phyloP scores from a whole-genome alignment of 139 green algal species.

The Chlorella vulgaris region DNA sequence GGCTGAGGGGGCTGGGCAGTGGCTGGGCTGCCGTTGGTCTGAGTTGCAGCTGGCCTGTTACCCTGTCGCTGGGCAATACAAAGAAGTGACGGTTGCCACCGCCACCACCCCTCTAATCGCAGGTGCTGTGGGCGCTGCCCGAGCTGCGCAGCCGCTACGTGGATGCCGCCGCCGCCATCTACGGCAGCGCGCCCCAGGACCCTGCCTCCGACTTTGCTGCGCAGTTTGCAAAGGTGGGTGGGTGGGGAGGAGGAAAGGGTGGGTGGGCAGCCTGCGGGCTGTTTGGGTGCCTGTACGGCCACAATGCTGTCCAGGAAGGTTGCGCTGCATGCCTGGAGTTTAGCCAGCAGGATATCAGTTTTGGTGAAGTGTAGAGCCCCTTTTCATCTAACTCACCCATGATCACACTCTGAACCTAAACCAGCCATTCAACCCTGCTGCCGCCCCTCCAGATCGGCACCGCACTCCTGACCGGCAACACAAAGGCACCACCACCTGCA shows the following conservation, averaged over 20 bases:
- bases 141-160: slow-evolving; percentile 73
- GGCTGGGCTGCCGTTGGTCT: too few species aligned
- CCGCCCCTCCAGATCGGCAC: background rate
- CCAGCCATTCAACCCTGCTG: background rate
- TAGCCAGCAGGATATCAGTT: too few species aligned
- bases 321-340: too few species aligned
- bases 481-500: background rate
- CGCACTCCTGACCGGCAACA: background rate
- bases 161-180: slow-evolving; percentile 45
- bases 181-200: slow-evolving; percentile 58
- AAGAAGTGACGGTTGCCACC: too few species aligned
- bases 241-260: slow-evolving; percentile 40
- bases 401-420: background rate
- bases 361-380: too few species aligned
- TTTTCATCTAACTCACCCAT: too few species aligned
- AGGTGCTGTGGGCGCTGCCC: slow-evolving; percentile 81
- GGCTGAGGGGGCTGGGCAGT: too few species aligned
- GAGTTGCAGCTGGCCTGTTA: too few species aligned
- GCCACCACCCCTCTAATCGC: too few species aligned
- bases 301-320: too few species aligned
- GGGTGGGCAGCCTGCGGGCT: background rate
- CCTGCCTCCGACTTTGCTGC: slow-evolving; percentile 70
- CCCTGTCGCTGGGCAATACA: too few species aligned
- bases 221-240: slow-evolving; percentile 54
- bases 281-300: background rate